Evolutionary conservation across 2,329 filamentous ascomycete species (phyloP).

Genomic region (Sporothrix schenckii): DNA sequence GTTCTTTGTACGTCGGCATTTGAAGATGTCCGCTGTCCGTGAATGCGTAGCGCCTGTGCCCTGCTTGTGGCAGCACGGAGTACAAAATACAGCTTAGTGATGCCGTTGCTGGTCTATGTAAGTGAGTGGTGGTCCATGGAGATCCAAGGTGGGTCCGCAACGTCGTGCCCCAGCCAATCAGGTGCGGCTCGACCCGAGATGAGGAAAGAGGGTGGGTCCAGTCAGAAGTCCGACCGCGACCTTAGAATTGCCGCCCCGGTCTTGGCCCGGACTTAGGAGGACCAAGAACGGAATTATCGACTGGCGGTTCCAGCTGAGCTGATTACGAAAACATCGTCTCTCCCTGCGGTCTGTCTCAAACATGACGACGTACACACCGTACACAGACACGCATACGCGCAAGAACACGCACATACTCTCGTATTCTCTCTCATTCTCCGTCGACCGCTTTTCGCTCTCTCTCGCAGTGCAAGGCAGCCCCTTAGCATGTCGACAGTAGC

Average conservation of each 20-base stretch:
- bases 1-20: not conserved
- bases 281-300: conserved; percentile 8
- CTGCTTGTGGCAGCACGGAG: too few species aligned
- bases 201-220: conserved; percentile 35
- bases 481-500: not conserved
- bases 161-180: conserved; percentile 10
- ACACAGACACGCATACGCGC: too few species aligned
- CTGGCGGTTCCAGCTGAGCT: not conserved
- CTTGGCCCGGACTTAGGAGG: not conserved
- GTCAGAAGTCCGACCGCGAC: not conserved
- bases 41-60: too few species aligned
- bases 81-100: not conserved
- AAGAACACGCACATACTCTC: not conserved
- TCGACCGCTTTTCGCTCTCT: too few species aligned
- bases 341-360: not conserved
- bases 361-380: not conserved
- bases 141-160: not conserved
- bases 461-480: too few species aligned
- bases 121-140: not conserved
- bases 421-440: not conserved
- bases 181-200: conserved; percentile 37
- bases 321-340: not conserved
- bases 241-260: not conserved
- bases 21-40: not conserved
- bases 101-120: not conserved